A percentile compares a stretch with the other conserved stretches of the same genome.
Evolutionary conservation across 768 basidiomycete genomes (phyloP).

Genomic region (Termitomyces sp.): DNA sequence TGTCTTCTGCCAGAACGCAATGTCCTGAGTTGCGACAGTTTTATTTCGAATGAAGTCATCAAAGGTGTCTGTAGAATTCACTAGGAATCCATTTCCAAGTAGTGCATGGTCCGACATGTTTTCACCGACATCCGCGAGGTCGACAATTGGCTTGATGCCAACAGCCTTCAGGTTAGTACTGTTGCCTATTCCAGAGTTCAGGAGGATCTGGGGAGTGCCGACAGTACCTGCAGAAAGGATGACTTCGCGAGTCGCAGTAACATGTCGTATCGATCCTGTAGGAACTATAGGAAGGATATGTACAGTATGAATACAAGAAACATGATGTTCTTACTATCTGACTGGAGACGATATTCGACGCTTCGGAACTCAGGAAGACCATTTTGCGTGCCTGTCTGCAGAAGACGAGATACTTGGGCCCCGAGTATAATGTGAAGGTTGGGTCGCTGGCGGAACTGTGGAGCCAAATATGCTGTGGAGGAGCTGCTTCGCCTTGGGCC

Average conservation of each 20-base stretch:
- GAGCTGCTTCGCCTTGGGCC: slow-evolving; percentile 18
- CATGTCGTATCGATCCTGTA: slow-evolving; percentile 1
- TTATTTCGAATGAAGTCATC: background rate
- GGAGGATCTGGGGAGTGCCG: slow-evolving; percentile 23
- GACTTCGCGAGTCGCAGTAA: slow-evolving; percentile 25
- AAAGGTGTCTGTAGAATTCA: background rate
- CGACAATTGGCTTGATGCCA: slow-evolving; percentile 18
- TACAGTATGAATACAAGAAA: background rate
- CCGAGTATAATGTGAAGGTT: slow-evolving; percentile 21
- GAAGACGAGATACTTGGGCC: slow-evolving; percentile 20
- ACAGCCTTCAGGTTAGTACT: slow-evolving; percentile 9
- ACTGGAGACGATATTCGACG: slow-evolving; percentile 11
- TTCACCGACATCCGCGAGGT: slow-evolving; percentile 30
- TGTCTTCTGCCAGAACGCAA: background rate
- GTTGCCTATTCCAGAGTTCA: slow-evolving; percentile 29
- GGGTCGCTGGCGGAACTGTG: slow-evolving; percentile 11
- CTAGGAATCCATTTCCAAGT: background rate
- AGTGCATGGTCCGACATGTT: slow-evolving; percentile 28
- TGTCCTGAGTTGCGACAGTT: background rate
- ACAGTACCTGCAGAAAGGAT: slow-evolving; percentile 29
- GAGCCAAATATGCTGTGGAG: slow-evolving; percentile 19
- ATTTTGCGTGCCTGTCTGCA: slow-evolving; percentile 6
- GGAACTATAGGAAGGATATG: slow-evolving; percentile 3
- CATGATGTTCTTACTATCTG: background rate
- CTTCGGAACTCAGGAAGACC: slow-evolving; percentile 10